These are phyloP conservation scores for Zymoseptoria passerinii DNA, from an alignment of 2,329 filamentous ascomycete species.

Conservation along the genomic window DNA sequence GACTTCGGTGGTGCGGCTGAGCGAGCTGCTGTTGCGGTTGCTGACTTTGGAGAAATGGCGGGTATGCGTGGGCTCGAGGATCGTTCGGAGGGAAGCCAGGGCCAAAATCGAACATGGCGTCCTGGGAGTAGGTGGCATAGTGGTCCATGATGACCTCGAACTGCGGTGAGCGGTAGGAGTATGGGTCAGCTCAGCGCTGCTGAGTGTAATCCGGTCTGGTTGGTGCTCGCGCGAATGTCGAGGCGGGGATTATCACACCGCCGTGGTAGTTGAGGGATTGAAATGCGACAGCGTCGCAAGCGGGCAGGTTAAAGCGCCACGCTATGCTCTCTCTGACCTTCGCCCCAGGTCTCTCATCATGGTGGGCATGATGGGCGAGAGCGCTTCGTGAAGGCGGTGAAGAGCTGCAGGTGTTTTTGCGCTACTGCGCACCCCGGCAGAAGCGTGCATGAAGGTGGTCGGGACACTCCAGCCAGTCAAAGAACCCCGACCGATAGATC, in stretches of 20 bases:
- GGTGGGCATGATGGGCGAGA: neutral
- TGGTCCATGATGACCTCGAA: conserved; percentile 33
- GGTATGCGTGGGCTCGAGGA: conserved; percentile 23
- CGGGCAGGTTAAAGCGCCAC: neutral
- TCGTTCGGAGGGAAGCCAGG: conserved; percentile 29
- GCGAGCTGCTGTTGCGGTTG: conserved; percentile 7
- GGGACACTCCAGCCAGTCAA: too few species aligned
- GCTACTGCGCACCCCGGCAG: neutral
- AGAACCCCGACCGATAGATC: too few species aligned
- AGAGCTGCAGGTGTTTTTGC: neutral
- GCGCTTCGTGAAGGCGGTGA: neutral
- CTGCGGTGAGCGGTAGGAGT: conserved; percentile 6
- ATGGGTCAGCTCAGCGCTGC: neutral
- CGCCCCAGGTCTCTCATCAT: neutral
- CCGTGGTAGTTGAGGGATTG: neutral
- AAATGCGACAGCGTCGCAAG: neutral
- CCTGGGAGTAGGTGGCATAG: conserved; percentile 32
- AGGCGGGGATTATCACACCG: neutral
- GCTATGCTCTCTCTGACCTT: neutral
- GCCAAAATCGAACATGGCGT: conserved; percentile 36
- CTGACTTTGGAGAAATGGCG: conserved; percentile 18
- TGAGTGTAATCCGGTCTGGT: neutral
- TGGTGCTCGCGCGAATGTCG: neutral
- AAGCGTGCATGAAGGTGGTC: neutral
- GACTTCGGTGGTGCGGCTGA: conserved; percentile 6